phyloP scores from a whole-genome alignment of 805 yeast genomes.

The Suhomyces sp. region DNA sequence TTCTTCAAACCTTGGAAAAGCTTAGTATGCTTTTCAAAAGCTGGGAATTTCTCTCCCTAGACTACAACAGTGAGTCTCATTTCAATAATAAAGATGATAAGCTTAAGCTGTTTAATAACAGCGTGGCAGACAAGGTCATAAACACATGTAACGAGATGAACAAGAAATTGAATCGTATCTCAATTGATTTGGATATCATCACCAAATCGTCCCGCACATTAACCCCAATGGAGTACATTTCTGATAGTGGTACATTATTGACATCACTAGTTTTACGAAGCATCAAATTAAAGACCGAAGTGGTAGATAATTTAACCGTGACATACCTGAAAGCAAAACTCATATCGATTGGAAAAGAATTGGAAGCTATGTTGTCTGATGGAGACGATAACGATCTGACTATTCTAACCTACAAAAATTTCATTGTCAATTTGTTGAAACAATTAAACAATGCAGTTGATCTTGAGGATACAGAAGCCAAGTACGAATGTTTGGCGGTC shows the following conservation, averaged over 20 bases:
- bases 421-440: conserved; percentile 55
- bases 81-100: conserved; percentile 22
- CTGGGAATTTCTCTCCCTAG: conserved; percentile 57
- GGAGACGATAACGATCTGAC: conserved; percentile 25
- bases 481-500: conserved; percentile 66
- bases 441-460: conserved; percentile 58
- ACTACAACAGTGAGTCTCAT: conserved; percentile 45
- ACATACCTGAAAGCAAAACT: conserved; percentile 66
- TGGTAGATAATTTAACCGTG: conserved; percentile 54
- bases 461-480: conserved; percentile 53
- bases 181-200: conserved; percentile 46
- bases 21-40: conserved; percentile 46
- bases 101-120: conserved; percentile 46
- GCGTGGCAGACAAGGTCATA: conserved; percentile 55
- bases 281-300: conserved; percentile 49
- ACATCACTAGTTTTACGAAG: conserved; percentile 46
- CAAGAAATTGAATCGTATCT: conserved; percentile 38
- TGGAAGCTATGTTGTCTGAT: conserved; percentile 49
- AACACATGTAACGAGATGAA: conserved; percentile 50
- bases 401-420: conserved; percentile 50
- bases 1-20: conserved; percentile 50
- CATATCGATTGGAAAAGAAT: conserved; percentile 61
- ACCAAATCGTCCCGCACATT: conserved; percentile 42
- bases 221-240: conserved; percentile 47
- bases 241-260: conserved; percentile 52